phyloP scores from a whole-genome alignment of 2,329 filamentous ascomycete genomes.

The Ophiostoma novo-ulmi region DNA sequence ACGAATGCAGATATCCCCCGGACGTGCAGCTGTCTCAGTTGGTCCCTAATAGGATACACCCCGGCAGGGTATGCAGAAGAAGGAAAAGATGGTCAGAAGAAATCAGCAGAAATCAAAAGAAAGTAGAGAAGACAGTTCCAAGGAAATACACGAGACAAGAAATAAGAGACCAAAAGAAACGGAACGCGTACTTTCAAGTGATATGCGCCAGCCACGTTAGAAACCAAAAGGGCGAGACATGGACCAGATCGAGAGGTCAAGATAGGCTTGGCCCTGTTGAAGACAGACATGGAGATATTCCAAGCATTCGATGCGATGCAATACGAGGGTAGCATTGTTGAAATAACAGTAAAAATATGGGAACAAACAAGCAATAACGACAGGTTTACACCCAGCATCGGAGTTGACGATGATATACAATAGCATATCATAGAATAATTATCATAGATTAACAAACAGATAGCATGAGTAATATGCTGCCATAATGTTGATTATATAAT shows the following conservation, averaged over 20 bases:
- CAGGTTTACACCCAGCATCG: not conserved
- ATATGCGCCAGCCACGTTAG: too few species aligned
- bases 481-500: not conserved
- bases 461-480: not conserved
- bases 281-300: not conserved
- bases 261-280: not conserved
- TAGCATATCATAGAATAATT: too few species aligned
- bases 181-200: not conserved
- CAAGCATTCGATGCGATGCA: not conserved
- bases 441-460: not conserved
- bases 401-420: not conserved
- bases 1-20: not conserved
- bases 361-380: too few species aligned
- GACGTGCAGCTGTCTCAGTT: slow-evolving; percentile 7
- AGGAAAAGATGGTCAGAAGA: not conserved
- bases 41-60: not conserved
- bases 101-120: not conserved
- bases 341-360: too few species aligned
- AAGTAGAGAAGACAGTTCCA: not conserved
- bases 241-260: too few species aligned
- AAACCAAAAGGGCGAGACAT: too few species aligned
- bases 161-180: too few species aligned
- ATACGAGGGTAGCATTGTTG: not conserved
- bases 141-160: too few species aligned
- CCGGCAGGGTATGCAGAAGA: not conserved